Base-by-base conservation (phyloP, 352 stramenopile genomes). In the Globisporangium spiculum region DNA sequence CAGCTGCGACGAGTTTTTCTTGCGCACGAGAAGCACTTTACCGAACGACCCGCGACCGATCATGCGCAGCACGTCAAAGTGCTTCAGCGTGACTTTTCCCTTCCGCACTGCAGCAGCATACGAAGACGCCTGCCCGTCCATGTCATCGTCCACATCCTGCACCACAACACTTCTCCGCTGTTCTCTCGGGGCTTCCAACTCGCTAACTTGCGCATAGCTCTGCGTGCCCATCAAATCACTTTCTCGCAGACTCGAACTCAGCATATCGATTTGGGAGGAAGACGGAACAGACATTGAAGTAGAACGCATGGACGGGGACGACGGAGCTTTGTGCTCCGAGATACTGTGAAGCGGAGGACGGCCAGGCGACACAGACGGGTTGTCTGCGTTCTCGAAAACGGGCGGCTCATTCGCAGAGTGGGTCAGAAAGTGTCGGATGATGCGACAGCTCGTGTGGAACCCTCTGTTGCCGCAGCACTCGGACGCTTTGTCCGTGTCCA, bases 31-130 rank as follows among this genome's bases (percentile, higher is more conserved):
- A 56, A 97, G 69, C 4, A 97, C 95, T 81, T 98, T 97, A 48
- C 94, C 94, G 53, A 98, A 98, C 22, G 82, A 94, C 2, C 94
- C 94, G 63, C 94, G 93, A 56, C 94, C 94, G 41, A 98, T 91
- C 76, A 98, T 93, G n/a, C 91, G 85, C 48, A 97, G 63, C 66
- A 96, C 78, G 61, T 97, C 86, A 70, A 97, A 97, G 63, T 96
- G 80, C 66, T 89, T 80, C n/a, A 97, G 76, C 18, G 87, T 92
- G 24, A 95, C 77, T 74, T 93, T 92, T 36, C 61, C 57, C 57
- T 67, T 76, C 55, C 63, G 63, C 32, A 52, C 18, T 3, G 44
- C 44, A 24, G 44, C 44, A 52, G 56, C 14, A 20, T 46, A 44
- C 26, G 36, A 44, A 14, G 30, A 38, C 10, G 55, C 60, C 14